Base-by-base conservation (phyloP, 129 eudicot genomes). In the Saposhnikovia divaricata region DNA sequence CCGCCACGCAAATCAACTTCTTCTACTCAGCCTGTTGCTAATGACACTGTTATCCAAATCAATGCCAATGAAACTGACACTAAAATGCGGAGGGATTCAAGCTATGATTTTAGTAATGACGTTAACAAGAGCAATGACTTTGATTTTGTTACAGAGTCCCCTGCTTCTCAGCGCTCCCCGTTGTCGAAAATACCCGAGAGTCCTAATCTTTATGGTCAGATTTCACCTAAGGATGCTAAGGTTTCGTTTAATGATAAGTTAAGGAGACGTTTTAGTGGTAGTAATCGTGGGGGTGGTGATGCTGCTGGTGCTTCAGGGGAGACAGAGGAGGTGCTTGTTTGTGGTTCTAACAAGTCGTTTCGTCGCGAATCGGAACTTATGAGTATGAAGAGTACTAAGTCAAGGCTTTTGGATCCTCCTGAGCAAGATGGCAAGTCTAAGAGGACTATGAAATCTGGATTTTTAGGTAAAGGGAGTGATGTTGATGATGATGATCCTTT, bases 331-430 rank as follows among this genome's bases (percentile, higher is more conserved):
- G 90, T 86, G 27, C 72, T 85, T 63, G 65, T 48, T 13, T 89
- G 89, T 74, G 83, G 89, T 57, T 79, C 92, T 1, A 90, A 83
- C 72, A 72, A 74, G 13, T 86, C 88, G 37, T 85, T 85, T 63
- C 84, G 81, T 40, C 50, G 88, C 28, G 85, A 79, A n/a, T 86
- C 94, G 25, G 86, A 72, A 9, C 77, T 90, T 48, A 5, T 87
- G 85, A 70, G 84, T 59, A 84, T 81, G 42, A 93, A 80, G 74
- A 87, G 92, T 4, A 86, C 88, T 2, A 93, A 93, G 69, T 93
- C 98, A 0, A 80, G 98, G 82, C 48, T 93, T 45, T 43, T 85
- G 46, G 95, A 89, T 46, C 92, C 89, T 59, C 91, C 90, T 16
- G 93, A 88, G 81, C 74, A 74, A 1, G 87, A 81, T 15, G 63